Conservation (phyloP, 2,329 filamentous ascomycete species). For the Colletotrichum magnum region DNA sequence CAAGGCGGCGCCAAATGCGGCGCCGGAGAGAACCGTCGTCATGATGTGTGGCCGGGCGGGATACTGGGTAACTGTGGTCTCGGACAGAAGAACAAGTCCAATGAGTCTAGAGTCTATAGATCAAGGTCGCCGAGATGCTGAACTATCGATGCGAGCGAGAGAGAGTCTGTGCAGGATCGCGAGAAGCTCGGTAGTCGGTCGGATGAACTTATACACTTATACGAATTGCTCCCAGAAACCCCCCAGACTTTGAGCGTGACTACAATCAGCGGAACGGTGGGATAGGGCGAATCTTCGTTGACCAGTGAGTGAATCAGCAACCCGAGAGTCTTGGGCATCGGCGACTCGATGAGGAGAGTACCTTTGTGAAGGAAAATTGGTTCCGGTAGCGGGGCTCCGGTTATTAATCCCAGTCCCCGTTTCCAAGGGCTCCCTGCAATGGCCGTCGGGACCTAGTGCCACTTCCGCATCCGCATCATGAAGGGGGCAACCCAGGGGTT, state of each 20-base stretch:
- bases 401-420: slow-evolving; percentile 24
- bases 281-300: background rate
- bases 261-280: background rate
- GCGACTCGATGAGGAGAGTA: slow-evolving; percentile 14
- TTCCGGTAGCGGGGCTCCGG: slow-evolving; percentile 34
- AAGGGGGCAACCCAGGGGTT: background rate
- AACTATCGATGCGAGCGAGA: background rate
- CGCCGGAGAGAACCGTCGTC: slow-evolving; percentile 63
- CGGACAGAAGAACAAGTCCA: background rate
- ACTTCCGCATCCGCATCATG: background rate
- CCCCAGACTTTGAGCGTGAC: no score
- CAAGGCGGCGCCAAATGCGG: slow-evolving; percentile 73
- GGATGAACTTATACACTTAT: slow-evolving; percentile 29
- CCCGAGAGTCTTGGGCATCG: slow-evolving; percentile 8
- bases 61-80: background rate
- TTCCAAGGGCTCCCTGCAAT: slow-evolving; percentile 14
- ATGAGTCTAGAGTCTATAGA: background rate
- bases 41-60: slow-evolving; percentile 18
- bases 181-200: slow-evolving; percentile 3
- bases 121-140: background rate
- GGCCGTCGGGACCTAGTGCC: background rate
- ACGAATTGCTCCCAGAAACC: background rate
- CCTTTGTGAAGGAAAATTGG: slow-evolving; percentile 16
- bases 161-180: background rate
- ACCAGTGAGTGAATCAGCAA: slow-evolving; percentile 15